Evolutionary conservation across 2,329 filamentous ascomycete genomes (phyloP).

Genomic region (Calonectria leucothoes): DNA sequence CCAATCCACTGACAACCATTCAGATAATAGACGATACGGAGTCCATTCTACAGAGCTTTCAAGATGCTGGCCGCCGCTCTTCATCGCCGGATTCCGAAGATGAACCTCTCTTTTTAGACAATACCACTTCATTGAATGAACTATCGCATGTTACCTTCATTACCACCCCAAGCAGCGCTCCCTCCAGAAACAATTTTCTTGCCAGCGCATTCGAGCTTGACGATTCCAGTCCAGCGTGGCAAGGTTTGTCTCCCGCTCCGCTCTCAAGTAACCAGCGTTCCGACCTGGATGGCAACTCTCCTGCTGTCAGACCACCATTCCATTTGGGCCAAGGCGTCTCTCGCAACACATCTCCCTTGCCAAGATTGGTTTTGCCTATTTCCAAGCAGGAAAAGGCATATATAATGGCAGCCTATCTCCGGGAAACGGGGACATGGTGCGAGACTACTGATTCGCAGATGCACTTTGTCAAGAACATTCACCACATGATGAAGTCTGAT

Average conservation of each 20-base stretch:
- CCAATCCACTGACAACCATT: not conserved
- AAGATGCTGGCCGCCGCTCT: not conserved
- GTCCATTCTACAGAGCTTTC: not conserved
- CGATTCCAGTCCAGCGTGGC: not conserved
- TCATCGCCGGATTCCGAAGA: not conserved
- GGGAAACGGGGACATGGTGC: not conserved
- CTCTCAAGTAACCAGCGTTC: not conserved
- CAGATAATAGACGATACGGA: slow-evolving; percentile 6
- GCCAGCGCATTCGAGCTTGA: not conserved
- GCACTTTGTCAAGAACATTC: not conserved
- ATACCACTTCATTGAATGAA: slow-evolving; percentile 20
- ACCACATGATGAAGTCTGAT: not conserved
- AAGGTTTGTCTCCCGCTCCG: not conserved
- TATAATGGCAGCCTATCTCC: not conserved
- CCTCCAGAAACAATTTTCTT: slow-evolving; percentile 24
- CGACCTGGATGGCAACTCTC: not conserved
- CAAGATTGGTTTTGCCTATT: not conserved
- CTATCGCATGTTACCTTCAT: not conserved
- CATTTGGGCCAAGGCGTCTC: not conserved
- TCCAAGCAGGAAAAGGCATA: not conserved
- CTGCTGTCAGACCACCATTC: not conserved
- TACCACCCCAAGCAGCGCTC: not conserved
- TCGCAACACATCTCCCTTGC: not conserved
- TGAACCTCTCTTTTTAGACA: not conserved
- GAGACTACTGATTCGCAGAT: not conserved